Base-by-base conservation (phyloP, 305 asterid species). In the Plantago lanceolata region DNA sequence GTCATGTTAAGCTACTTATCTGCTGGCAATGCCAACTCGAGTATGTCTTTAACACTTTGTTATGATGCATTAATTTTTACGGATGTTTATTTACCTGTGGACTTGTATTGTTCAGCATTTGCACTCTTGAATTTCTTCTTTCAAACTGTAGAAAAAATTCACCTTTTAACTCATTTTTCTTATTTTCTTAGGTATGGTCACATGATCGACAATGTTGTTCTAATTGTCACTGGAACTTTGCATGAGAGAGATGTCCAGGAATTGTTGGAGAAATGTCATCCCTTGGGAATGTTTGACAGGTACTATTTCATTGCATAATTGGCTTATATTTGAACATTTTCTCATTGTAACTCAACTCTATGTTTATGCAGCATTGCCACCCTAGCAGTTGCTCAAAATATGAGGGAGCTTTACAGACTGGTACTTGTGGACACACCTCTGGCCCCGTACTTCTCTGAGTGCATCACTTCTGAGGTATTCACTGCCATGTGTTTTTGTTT, bases 241-340 rank as follows among this genome's bases (percentile, higher is more conserved):
- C 99, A 93, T 55, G 99, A 90, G 80, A 84, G 99, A 77, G 99
- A 93, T 77, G 97, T 93, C 72, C 96, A 93, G 71, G 99, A 93
- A 73, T 75, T 93, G 80, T 70, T 90, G 84, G 97, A 93, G 87
- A 93, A 93, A 77, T 93, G 99, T 63, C 99, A 93, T 68, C 97
- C 98, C 56, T 70, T 93, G 81, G 99, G 99, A 70, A 93, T 90
- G 99, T 93, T 93, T 81, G 97, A 93, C 81, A 90, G 99, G 99
- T 93, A 82, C 12, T 69, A 16, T 40, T 65, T 70, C 45, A 28
- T 77, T 68, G 51, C 17, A 2, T 45, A 26, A 19, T 33, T 47
- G 51, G 47, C 40, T 21, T 63, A 47, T 54, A 48, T 53, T 64
- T 28, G 61, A 11, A 54, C 17, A 14, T 43, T 59, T 14, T 14